Conservation (phyloP, 352 stramenopile genomes). For the Phytophthora sansomeana region DNA sequence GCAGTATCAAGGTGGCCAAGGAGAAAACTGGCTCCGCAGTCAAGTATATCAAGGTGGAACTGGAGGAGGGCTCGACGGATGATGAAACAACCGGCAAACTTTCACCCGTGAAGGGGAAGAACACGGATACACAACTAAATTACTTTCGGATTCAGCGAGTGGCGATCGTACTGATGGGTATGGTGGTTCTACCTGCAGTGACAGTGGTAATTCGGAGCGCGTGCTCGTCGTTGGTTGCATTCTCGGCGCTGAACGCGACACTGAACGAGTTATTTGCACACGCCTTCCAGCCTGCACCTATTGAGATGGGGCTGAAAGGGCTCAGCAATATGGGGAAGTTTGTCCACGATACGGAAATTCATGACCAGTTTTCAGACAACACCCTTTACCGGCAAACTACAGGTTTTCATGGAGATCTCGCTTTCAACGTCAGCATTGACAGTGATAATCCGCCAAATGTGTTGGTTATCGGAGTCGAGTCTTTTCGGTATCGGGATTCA, state of each 20-base stretch:
- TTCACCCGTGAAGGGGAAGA: neutral
- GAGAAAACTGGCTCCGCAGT: neutral
- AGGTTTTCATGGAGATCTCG: constrained; percentile 15
- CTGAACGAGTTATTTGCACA: constrained; percentile 38
- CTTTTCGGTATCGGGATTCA: constrained; percentile 13
- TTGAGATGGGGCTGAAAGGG: neutral
- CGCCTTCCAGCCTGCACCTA: constrained; percentile 7
- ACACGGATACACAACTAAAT: neutral
- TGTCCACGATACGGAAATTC: constrained; percentile 1
- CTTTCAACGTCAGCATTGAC: constrained; percentile 13
- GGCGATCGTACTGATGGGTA: constrained; percentile 4
- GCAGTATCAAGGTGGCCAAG: neutral
- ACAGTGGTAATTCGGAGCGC: neutral
- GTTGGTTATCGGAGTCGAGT: constrained; percentile 17
- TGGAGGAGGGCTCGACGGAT: constrained; percentile 3
- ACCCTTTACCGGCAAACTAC: constrained; percentile 16
- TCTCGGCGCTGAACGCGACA: constrained; percentile 35
- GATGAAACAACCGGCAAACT: neutral
- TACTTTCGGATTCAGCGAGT: neutral
- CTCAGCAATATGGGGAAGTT: constrained; percentile 1
- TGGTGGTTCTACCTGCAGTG: constrained; percentile 1
- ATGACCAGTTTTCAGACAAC: constrained; percentile 9
- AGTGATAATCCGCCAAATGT: constrained; percentile 12
- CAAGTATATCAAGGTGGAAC: constrained; percentile 5
- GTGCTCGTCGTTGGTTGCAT: constrained; percentile 31